A percentile compares a stretch with the other conserved stretches of the same genome.
phyloP scores from a whole-genome alignment of 1,284 basidiomycete species.

The Thecaphora frezii region DNA sequence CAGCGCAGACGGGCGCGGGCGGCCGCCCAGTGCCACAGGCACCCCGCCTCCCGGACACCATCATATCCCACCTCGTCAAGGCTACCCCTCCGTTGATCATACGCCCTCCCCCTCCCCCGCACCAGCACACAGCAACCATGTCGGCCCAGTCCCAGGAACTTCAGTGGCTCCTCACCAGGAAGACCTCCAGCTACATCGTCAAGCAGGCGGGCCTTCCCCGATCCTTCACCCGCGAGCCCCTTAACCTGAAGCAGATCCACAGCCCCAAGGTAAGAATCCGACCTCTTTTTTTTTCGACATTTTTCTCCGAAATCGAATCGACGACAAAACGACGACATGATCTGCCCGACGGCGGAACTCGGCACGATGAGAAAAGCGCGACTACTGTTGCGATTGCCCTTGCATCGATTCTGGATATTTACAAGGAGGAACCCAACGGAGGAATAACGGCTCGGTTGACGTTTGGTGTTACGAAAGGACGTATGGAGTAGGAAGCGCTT shows the following conservation, averaged over 20 bases:
- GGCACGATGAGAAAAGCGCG: too few species aligned
- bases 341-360: too few species aligned
- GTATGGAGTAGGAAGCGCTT: too few species aligned
- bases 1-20: too few species aligned
- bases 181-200: constrained; percentile 53
- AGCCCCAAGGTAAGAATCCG: constrained; percentile 50
- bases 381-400: too few species aligned
- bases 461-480: too few species aligned
- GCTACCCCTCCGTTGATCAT: neutral
- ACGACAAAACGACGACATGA: too few species aligned
- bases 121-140: constrained; percentile 12
- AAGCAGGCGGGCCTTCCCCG: constrained; percentile 57
- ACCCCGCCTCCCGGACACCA: constrained; percentile 16
- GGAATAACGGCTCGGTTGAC: too few species aligned
- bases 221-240: constrained; percentile 56
- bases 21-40: neutral
- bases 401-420: too few species aligned
- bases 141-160: constrained; percentile 49
- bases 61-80: constrained; percentile 9
- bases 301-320: too few species aligned
- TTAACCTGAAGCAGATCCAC: constrained; percentile 55
- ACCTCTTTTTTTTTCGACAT: too few species aligned
- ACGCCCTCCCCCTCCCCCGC: constrained; percentile 3
- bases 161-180: constrained; percentile 56
- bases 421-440: too few species aligned